Evolutionary conservation across 495 filamentous ascomycete species (phyloP).

Genomic region (Daldinia caldariorum): DNA sequence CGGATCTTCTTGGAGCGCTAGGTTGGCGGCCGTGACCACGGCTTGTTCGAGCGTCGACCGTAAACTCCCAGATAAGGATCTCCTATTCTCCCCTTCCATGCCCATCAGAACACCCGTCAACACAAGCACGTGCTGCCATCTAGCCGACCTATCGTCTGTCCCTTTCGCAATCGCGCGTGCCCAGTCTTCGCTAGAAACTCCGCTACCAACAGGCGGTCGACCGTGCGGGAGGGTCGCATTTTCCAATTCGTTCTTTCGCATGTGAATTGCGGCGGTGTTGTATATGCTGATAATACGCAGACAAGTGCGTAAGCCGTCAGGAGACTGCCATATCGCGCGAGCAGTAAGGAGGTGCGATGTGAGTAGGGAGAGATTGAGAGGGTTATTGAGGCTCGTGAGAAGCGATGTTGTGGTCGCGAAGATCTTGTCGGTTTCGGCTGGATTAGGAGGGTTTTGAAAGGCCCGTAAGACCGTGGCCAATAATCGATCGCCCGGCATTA

Average conservation of each 20-base stretch:
- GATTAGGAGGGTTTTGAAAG: constrained; percentile 62
- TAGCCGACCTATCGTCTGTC: constrained; percentile 80
- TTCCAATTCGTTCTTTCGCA: constrained; percentile 65
- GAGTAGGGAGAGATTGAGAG: constrained; percentile 87
- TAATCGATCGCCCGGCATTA: constrained; percentile 62
- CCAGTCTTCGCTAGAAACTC: constrained; percentile 77
- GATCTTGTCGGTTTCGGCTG: constrained; percentile 64
- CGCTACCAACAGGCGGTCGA: constrained; percentile 56
- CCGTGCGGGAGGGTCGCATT: constrained; percentile 57
- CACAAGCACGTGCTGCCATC: constrained; percentile 89
- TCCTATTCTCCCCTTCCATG: constrained; percentile 74
- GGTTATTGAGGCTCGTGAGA: constrained; percentile 84
- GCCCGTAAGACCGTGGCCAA: constrained; percentile 60
- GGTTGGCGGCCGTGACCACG: constrained; percentile 79
- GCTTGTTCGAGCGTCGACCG: constrained; percentile 78
- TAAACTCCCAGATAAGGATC: constrained; percentile 68
- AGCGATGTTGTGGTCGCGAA: constrained; percentile 84
- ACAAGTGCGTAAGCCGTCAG: constrained; percentile 75
- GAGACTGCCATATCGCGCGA: constrained; percentile 84
- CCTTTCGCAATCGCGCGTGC: constrained; percentile 82
- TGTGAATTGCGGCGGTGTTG: constrained; percentile 79
- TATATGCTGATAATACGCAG: constrained; percentile 86
- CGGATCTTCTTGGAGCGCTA: constrained; percentile 69
- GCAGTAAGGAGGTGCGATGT: constrained; percentile 89
- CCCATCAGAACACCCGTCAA: constrained; percentile 85